These are phyloP conservation scores for Gentiana dahurica DNA, from an alignment of 257 asterid genomes.

Conservation along the genomic window DNA sequence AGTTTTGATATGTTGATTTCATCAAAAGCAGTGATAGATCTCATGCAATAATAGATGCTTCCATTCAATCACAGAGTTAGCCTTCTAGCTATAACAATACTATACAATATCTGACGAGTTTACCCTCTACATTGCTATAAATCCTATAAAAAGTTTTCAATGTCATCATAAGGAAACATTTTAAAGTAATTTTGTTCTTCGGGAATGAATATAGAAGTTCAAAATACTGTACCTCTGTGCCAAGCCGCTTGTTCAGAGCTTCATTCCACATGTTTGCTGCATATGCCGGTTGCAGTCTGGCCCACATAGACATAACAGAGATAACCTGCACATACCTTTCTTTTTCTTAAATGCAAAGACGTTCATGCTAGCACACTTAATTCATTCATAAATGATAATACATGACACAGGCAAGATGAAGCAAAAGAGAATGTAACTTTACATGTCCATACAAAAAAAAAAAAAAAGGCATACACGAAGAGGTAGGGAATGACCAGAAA, in stretches of 20 bases:
- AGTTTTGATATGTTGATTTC: too few species aligned
- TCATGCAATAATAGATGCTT: too few species aligned
- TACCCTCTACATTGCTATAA: too few species aligned
- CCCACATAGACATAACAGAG: slow-evolving; percentile 99
- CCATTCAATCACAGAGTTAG: too few species aligned
- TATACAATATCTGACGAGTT: too few species aligned
- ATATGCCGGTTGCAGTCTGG: slow-evolving; percentile 95
- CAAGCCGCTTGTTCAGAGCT: slow-evolving; percentile 98
- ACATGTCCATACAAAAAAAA: background rate
- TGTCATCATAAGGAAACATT: too few species aligned
- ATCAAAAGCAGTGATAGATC: too few species aligned
- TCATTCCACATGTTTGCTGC: slow-evolving; percentile 99
- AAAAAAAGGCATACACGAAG: too few species aligned
- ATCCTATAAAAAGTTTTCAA: too few species aligned
- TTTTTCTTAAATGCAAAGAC: slow-evolving; percentile 13
- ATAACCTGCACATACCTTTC: slow-evolving; percentile 51
- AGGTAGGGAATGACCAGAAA: too few species aligned
- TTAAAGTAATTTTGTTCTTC: too few species aligned
- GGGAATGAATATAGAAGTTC: background rate
- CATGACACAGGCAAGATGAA: background rate
- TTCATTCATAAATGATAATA: background rate
- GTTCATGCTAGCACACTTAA: slow-evolving; percentile 6
- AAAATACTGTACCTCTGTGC: slow-evolving; percentile 56
- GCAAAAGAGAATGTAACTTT: background rate
- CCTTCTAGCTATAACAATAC: too few species aligned